phyloP scores from a whole-genome alignment of 2,329 filamentous ascomycete genomes.

The Epichloe elymi region DNA sequence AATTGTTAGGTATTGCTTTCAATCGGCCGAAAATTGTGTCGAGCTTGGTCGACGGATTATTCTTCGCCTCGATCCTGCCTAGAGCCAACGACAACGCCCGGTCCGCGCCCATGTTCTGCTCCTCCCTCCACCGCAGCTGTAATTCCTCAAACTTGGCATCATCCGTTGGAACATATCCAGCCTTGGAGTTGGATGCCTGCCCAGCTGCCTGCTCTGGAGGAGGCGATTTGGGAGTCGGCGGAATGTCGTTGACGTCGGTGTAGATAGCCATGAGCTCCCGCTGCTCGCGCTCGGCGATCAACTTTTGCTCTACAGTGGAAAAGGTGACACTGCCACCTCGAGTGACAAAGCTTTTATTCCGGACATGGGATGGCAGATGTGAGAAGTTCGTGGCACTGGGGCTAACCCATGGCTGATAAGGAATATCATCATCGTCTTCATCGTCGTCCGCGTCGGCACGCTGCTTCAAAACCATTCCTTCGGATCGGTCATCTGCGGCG shows the following conservation, averaged over 20 bases:
- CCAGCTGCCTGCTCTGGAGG: slow-evolving; percentile 18
- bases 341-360: slow-evolving; percentile 36
- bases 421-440: slow-evolving; percentile 45
- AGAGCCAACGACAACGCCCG: slow-evolving; percentile 29
- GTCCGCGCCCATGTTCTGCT: slow-evolving; percentile 29
- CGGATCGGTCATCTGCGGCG: slow-evolving; percentile 58
- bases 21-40: slow-evolving; percentile 28
- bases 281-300: slow-evolving; percentile 43
- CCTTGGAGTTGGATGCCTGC: slow-evolving; percentile 14
- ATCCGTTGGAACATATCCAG: slow-evolving; percentile 24
- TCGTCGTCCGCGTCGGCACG: slow-evolving; percentile 34
- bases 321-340: slow-evolving; percentile 39
- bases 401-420: slow-evolving; percentile 38
- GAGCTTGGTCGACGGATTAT: slow-evolving; percentile 22
- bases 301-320: slow-evolving; percentile 40
- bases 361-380: slow-evolving; percentile 30
- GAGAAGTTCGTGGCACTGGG: slow-evolving; percentile 35
- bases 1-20: slow-evolving; percentile 8
- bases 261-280: slow-evolving; percentile 50
- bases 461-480: slow-evolving; percentile 55
- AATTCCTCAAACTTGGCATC: slow-evolving; percentile 34
- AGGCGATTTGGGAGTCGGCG: slow-evolving; percentile 42
- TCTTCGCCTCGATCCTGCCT: slow-evolving; percentile 27
- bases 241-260: slow-evolving; percentile 39
- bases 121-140: slow-evolving; percentile 35